These are phyloP conservation scores for Scheffersomyces parashehatae DNA, from an alignment of 1,139 yeast genomes.

Conservation along the genomic window DNA sequence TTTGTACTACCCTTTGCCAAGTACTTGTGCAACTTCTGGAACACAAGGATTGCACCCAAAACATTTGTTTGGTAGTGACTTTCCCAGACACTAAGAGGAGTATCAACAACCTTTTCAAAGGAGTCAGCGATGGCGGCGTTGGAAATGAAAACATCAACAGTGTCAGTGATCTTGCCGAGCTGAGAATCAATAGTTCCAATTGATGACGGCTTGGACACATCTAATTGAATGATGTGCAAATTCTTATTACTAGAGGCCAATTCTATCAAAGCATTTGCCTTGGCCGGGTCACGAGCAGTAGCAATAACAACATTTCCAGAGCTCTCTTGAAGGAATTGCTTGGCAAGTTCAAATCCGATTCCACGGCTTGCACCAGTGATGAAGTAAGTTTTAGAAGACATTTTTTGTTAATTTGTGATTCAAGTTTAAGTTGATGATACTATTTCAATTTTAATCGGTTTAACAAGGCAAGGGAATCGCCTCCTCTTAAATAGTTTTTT, in stretches of 20 bases:
- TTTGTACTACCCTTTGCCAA: slow-evolving; percentile 2
- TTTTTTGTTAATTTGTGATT: no score
- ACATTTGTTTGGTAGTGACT: slow-evolving; percentile 2
- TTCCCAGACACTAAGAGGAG: not conserved
- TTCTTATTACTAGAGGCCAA: slow-evolving; percentile 7
- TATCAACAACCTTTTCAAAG: not conserved
- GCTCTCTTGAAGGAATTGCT: slow-evolving; percentile 9
- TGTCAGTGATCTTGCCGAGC: slow-evolving; percentile 1
- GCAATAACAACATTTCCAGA: slow-evolving; percentile 22
- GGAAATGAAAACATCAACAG: slow-evolving; percentile 4
- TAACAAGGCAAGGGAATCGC: no score
- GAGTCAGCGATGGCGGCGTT: slow-evolving; percentile 3
- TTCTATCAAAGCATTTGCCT: slow-evolving; percentile 11
- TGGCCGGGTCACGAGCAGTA: slow-evolving; percentile 12
- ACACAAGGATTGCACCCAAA: slow-evolving; percentile 4
- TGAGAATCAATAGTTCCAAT: slow-evolving; percentile 22
- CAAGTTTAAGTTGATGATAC: no score
- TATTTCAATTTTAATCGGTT: no score
- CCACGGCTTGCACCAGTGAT: slow-evolving; percentile 32
- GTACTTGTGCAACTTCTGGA: slow-evolving; percentile 2
- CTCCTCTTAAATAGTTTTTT: no score
- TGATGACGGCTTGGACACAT: slow-evolving; percentile 2
- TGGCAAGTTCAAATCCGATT: slow-evolving; percentile 27
- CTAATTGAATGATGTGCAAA: slow-evolving; percentile 6
- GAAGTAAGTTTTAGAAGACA: slow-evolving; percentile 10